phyloP scores from a whole-genome alignment of 78 protist genomes.

The Andalucia godoyi region DNA sequence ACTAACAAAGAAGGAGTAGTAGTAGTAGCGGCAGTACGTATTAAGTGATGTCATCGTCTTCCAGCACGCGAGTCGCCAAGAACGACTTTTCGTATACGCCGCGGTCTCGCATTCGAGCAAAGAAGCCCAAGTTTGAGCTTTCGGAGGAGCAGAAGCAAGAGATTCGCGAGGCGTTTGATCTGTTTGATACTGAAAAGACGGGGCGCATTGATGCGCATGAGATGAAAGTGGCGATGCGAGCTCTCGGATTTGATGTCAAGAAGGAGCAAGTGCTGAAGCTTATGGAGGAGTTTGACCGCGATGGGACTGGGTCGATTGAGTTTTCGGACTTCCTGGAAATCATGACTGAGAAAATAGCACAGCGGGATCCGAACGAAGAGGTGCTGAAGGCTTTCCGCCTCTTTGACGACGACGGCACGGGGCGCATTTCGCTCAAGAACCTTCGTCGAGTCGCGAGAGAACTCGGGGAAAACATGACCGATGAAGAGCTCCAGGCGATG shows the following conservation, averaged over 20 bases:
- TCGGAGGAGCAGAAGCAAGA: slow-evolving; percentile 73
- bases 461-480: slow-evolving; percentile 82
- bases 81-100: too few relatives aligned
- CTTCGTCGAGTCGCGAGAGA: slow-evolving; percentile 80
- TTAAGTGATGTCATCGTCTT: too few relatives aligned
- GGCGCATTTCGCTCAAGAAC: slow-evolving; percentile 66
- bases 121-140: slow-evolving; percentile 51
- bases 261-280: slow-evolving; percentile 73
- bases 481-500: slow-evolving; percentile 82
- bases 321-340: slow-evolving; percentile 72
- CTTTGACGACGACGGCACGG: slow-evolving; percentile 77
- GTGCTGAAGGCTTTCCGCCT: slow-evolving; percentile 80
- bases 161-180: slow-evolving; percentile 70
- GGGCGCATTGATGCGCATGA: slow-evolving; percentile 85
- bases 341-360: slow-evolving; percentile 83
- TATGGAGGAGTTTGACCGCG: slow-evolving; percentile 70
- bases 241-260: slow-evolving; percentile 89
- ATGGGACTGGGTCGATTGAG: slow-evolving; percentile 69
- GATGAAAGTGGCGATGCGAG: slow-evolving; percentile 88
- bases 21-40: too few relatives aligned
- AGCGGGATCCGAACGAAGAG: slow-evolving; percentile 68
- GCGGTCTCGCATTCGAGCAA: too few relatives aligned
- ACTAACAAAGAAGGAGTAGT: too few relatives aligned
- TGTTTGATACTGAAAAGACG: slow-evolving; percentile 61
- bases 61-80: too few relatives aligned